Conservation (phyloP, 148 eudicot genomes). For the Diospyros lotus region DNA sequence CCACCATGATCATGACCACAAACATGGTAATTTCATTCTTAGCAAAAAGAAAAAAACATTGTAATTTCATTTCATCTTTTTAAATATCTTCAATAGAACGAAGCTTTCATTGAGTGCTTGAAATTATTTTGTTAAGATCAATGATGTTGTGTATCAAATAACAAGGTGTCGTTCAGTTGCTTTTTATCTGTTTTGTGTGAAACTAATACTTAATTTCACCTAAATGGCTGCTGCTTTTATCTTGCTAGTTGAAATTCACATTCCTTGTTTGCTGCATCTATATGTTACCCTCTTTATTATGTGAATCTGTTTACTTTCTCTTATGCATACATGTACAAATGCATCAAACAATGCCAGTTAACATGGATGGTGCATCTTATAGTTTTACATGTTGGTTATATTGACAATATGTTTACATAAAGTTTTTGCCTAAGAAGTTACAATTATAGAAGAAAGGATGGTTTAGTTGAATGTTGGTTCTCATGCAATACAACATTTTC, state of each 20-base stretch:
- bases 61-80: constrained; percentile 31
- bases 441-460: too few relatives aligned
- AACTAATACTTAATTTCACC: too few relatives aligned
- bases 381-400: too few relatives aligned
- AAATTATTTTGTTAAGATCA: background rate
- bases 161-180: too few relatives aligned
- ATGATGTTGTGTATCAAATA: background rate
- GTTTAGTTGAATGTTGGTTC: too few relatives aligned
- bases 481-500: too few relatives aligned
- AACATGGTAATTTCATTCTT: constrained; percentile 35
- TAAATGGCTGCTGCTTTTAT: background rate
- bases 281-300: background rate
- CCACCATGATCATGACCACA: constrained; percentile 50
- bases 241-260: background rate
- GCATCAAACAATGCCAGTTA: background rate
- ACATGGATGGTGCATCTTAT: background rate
- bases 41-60: constrained; percentile 42
- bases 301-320: background rate
- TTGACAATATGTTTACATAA: too few relatives aligned
- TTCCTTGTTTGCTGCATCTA: background rate
- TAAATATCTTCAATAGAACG: background rate
- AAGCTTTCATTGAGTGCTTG: background rate
- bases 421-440: too few relatives aligned
- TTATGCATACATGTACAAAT: background rate
- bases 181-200: too few relatives aligned